Conservation (phyloP, 331 rosid species). For the Spiraea crenata region DNA sequence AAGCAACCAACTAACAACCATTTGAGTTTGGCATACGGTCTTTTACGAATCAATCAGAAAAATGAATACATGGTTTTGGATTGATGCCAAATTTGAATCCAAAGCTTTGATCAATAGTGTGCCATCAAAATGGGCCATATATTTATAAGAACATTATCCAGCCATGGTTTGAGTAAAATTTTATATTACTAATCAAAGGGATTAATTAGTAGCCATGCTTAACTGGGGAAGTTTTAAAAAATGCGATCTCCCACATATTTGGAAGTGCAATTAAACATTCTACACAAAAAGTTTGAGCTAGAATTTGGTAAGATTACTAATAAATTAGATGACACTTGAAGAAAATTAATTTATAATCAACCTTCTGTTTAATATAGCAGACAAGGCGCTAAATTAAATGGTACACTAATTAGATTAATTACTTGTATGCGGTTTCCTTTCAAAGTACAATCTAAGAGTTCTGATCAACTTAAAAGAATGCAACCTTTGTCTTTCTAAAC, state of each 20-base stretch:
- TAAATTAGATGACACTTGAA: constrained; percentile 34
- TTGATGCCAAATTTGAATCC: not conserved
- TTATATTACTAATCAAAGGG: not conserved
- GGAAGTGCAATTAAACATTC: constrained; percentile 71
- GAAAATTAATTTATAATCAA: constrained; percentile 29
- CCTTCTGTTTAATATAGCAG: constrained; percentile 6
- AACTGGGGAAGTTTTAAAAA: constrained; percentile 14
- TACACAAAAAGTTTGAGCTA: constrained; percentile 29
- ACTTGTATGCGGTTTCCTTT: constrained; percentile 22
- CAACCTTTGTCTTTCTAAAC: constrained; percentile 20
- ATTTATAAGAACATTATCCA: not conserved
- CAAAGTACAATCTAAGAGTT: constrained; percentile 41
- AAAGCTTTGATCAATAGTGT: not conserved
- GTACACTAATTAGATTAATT: constrained; percentile 28
- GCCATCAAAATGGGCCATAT: not conserved
- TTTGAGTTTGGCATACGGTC: not conserved
- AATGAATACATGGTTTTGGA: not conserved
- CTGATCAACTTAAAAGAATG: constrained; percentile 32
- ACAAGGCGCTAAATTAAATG: constrained; percentile 25
- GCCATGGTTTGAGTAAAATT: not conserved
- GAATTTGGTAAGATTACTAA: constrained; percentile 29
- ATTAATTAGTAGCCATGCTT: not conserved
- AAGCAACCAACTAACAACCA: not conserved
- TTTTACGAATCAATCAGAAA: not conserved
- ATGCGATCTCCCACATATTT: constrained; percentile 58